A percentile compares a stretch with the other conserved stretches of the same genome.
Evolutionary conservation across 2,329 filamentous ascomycete species (phyloP).

Genomic region (Epichloe elymi): DNA sequence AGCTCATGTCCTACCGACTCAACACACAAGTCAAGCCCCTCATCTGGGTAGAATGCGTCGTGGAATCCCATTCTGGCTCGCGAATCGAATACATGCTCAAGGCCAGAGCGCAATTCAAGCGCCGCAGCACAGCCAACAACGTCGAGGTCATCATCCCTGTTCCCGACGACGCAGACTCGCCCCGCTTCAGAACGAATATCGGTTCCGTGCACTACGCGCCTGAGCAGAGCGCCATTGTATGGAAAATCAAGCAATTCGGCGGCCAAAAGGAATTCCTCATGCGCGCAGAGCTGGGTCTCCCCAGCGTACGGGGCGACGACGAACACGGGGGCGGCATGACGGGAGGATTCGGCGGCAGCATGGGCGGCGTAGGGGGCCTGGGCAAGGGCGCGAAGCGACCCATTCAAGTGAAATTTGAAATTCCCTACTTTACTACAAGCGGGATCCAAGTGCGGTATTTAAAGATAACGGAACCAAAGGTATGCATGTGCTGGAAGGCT

Average conservation of each 20-base stretch:
- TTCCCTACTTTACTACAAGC: conserved; percentile 99
- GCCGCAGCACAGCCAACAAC: conserved; percentile 93
- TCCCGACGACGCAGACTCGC: conserved; percentile 91
- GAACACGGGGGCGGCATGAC: conserved; percentile 96
- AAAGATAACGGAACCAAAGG: conserved; percentile 99
- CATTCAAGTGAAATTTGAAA: conserved; percentile 99
- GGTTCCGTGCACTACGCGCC: conserved; percentile 95
- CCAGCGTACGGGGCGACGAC: conserved; percentile 87
- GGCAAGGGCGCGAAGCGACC: conserved; percentile 84
- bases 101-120: conserved; percentile 95
- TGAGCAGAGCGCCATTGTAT: conserved; percentile 93
- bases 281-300: conserved; percentile 88
- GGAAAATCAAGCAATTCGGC: conserved; percentile 99
- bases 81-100: conserved; percentile 99
- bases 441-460: conserved; percentile 96
- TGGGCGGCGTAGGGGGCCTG: conserved; percentile 68
- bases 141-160: conserved; percentile 97
- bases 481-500: conserved; percentile 36
- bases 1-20: conserved; percentile 96
- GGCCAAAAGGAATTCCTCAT: conserved; percentile 98
- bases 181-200: conserved; percentile 93
- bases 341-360: conserved; percentile 89
- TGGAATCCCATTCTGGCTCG: conserved; percentile 89
- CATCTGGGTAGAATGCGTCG: conserved; percentile 97
- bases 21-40: conserved; percentile 98